Evolutionary conservation across 805 yeast species (phyloP).

Genomic region (Cyberlindnera nakhonratchasimensis): DNA sequence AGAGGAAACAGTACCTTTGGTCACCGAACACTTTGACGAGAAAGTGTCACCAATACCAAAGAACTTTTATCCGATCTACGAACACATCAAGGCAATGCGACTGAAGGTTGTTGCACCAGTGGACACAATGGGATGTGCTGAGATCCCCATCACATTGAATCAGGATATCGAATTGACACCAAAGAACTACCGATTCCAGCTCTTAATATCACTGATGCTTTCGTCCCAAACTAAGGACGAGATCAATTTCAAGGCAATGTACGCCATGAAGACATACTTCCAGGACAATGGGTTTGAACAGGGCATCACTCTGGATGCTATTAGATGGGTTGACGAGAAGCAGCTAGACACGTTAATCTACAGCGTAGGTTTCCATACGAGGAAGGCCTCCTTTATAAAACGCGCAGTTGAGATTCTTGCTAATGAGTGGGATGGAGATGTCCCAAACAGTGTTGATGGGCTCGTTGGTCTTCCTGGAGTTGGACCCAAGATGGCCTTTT

Average conservation of each 20-base stretch:
- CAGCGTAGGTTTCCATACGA: constrained; percentile 82
- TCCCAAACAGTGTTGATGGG: constrained; percentile 68
- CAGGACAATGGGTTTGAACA: constrained; percentile 38
- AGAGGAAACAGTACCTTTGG: not conserved
- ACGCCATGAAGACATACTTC: constrained; percentile 49
- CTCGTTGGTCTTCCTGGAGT: constrained; percentile 79
- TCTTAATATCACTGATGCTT: constrained; percentile 76
- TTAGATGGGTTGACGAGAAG: constrained; percentile 46
- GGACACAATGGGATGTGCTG: constrained; percentile 83
- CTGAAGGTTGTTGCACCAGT: constrained; percentile 71
- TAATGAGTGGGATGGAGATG: constrained; percentile 55
- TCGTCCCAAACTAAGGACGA: constrained; percentile 93
- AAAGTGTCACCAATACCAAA: constrained; percentile 30
- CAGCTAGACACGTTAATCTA: constrained; percentile 63
- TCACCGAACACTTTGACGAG: not conserved
- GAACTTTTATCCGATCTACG: constrained; percentile 55
- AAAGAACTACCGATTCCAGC: constrained; percentile 58
- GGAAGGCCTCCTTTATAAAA: constrained; percentile 72
- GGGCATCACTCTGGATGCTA: constrained; percentile 58
- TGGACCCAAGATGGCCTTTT: constrained; percentile 92
- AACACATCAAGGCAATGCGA: constrained; percentile 65
- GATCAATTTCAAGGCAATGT: constrained; percentile 71
- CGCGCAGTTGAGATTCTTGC: constrained; percentile 52
- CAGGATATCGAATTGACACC: constrained; percentile 31
- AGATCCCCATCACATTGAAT: constrained; percentile 40